phyloP scores from a whole-genome alignment of 2,329 filamentous ascomycete genomes.

The Aspergillus ruber region DNA sequence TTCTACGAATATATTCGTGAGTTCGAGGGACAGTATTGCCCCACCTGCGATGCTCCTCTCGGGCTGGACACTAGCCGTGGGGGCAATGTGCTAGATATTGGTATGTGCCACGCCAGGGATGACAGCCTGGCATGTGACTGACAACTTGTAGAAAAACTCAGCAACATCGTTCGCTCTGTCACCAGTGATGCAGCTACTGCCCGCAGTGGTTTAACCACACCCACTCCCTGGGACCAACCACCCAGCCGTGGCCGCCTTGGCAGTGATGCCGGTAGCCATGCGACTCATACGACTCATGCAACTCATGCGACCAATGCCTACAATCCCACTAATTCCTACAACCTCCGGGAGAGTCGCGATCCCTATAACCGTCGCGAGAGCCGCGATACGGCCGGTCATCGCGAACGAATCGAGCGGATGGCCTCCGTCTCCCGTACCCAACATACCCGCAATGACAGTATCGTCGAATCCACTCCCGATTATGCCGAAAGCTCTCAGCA shows the following conservation, averaged over 20 bases:
- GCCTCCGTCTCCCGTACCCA: slow-evolving; percentile 33
- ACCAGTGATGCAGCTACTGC: slow-evolving; percentile 57
- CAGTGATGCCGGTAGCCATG: slow-evolving; percentile 26
- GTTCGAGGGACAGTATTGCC: slow-evolving; percentile 88
- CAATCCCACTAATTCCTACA: slow-evolving; percentile 7
- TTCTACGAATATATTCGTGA: slow-evolving; percentile 98
- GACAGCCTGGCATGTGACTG: slow-evolving; percentile 7
- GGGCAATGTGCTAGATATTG: slow-evolving; percentile 86
- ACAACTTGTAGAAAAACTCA: slow-evolving; percentile 71
- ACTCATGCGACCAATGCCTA: slow-evolving; percentile 13
- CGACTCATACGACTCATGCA: slow-evolving; percentile 7
- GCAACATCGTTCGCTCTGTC: slow-evolving; percentile 80
- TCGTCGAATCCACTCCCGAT: slow-evolving; percentile 66
- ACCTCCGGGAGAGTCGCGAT: slow-evolving; percentile 23
- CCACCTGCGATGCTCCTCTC: slow-evolving; percentile 84
- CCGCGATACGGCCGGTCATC: slow-evolving; percentile 35
- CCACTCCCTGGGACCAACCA: slow-evolving; percentile 53
- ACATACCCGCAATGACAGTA: slow-evolving; percentile 74
- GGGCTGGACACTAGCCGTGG: slow-evolving; percentile 88
- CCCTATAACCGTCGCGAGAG: slow-evolving; percentile 32
- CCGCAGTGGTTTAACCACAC: slow-evolving; percentile 50
- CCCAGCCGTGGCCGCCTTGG: slow-evolving; percentile 24
- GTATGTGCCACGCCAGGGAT: slow-evolving; percentile 45
- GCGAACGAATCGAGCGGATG: slow-evolving; percentile 43
- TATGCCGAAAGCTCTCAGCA: slow-evolving; percentile 67